Percentiles rank a stretch among this genome's conserved stretches.
Evolutionary conservation across 106 monocot genomes (phyloP).

Genomic region (Narthecium ossifragum): DNA sequence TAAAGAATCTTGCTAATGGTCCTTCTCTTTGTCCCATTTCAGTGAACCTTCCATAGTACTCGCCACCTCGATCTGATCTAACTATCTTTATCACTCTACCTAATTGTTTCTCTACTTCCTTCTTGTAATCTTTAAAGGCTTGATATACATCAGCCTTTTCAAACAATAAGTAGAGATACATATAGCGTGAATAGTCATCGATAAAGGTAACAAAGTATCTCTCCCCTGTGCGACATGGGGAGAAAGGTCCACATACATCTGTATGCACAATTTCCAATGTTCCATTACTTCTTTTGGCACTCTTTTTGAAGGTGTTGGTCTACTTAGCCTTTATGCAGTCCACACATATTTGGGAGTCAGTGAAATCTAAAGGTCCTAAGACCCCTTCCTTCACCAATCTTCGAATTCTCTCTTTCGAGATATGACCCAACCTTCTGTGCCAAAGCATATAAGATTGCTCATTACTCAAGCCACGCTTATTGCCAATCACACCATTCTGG

Average conservation of each 20-base stretch:
- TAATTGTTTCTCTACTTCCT: conserved; percentile 1
- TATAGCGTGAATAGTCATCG: too few species aligned
- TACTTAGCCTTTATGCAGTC: too few species aligned
- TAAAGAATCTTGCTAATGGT: neutral
- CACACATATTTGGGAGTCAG: too few species aligned
- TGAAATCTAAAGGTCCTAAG: too few species aligned
- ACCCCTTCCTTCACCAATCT: neutral
- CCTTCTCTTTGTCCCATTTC: conserved; percentile 4
- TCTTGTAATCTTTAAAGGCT: neutral
- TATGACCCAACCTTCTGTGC: neutral
- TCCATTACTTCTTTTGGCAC: too few species aligned
- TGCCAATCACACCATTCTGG: too few species aligned
- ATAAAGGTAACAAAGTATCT: too few species aligned
- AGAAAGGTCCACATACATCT: too few species aligned
- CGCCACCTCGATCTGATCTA: conserved; percentile 2
- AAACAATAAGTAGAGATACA: neutral
- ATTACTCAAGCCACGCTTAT: neutral
- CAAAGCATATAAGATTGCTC: neutral
- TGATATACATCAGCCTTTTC: neutral
- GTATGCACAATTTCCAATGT: too few species aligned
- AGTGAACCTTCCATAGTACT: conserved; percentile 8
- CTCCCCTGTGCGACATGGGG: too few species aligned
- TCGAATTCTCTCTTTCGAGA: neutral
- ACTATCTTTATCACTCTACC: neutral
- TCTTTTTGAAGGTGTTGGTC: too few species aligned